Evolutionary conservation across 2,329 filamentous ascomycete genomes (phyloP).

Genomic region (Cladophialophora carrionii): DNA sequence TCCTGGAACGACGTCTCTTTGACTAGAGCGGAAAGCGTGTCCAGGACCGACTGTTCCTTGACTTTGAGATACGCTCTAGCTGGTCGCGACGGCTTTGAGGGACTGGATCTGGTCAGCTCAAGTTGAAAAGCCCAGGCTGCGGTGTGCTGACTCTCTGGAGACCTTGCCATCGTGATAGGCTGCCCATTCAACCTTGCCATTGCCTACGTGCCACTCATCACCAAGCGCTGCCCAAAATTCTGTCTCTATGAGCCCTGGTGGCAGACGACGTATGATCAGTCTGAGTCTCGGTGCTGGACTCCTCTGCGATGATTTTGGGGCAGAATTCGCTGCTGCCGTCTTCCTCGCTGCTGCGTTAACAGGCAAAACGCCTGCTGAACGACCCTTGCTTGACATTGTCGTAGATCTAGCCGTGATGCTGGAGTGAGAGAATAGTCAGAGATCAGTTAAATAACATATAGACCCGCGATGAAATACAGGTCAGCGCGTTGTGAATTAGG

Average conservation of each 20-base stretch:
- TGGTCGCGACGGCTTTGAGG: constrained; percentile 82
- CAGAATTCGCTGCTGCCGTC: constrained; percentile 46
- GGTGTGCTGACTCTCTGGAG: constrained; percentile 73
- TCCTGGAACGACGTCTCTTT: constrained; percentile 75
- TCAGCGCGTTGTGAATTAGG: neutral
- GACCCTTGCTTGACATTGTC: constrained; percentile 32
- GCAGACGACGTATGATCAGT: constrained; percentile 79
- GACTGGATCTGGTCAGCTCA: constrained; percentile 53
- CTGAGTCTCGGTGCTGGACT: constrained; percentile 70
- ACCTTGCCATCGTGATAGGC: constrained; percentile 74
- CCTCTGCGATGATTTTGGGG: constrained; percentile 51
- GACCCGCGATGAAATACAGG: neutral
- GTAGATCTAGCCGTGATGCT: neutral
- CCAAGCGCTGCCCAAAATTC: constrained; percentile 77
- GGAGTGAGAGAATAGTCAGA: constrained; percentile 16
- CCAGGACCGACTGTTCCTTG: constrained; percentile 69
- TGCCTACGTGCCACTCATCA: constrained; percentile 77
- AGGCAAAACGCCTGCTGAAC: constrained; percentile 58
- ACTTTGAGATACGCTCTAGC: constrained; percentile 82
- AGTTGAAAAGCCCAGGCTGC: constrained; percentile 6
- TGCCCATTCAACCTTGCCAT: constrained; percentile 83
- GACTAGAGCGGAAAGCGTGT: constrained; percentile 70
- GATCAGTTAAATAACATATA: neutral
- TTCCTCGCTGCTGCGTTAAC: constrained; percentile 54
- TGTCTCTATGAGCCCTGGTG: constrained; percentile 77